Evolutionary conservation across 176 grass and related monocot genomes (phyloP).

Genomic region (Hyparrhenia diplandra): DNA sequence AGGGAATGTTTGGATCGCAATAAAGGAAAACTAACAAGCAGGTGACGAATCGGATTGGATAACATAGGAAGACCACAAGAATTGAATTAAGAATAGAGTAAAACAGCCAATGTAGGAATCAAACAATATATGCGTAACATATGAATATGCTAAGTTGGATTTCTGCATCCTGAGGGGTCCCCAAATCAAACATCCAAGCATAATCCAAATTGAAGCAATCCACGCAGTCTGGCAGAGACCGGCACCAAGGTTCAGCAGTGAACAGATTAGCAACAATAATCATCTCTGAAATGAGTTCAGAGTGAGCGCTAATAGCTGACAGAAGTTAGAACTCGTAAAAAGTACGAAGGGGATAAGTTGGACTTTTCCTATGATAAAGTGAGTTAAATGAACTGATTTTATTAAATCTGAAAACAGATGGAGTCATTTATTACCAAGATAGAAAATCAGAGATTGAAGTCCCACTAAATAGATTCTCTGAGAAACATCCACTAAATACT

Average conservation of each 20-base stretch:
- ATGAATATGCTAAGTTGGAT: background rate
- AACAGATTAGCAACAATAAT: background rate
- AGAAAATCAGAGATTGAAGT: background rate
- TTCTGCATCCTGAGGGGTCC: background rate
- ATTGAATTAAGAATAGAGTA: background rate
- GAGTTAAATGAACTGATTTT: background rate
- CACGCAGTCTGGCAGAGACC: background rate
- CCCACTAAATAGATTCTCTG: background rate
- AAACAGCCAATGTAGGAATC: background rate
- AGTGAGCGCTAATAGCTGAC: background rate
- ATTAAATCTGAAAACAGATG: background rate
- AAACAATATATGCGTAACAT: background rate
- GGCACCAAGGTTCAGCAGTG: background rate
- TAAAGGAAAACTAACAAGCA: background rate
- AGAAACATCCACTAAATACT: background rate
- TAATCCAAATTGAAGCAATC: background rate
- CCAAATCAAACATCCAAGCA: background rate
- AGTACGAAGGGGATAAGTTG: background rate
- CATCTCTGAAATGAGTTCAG: background rate
- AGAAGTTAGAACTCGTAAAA: background rate
- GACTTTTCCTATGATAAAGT: background rate
- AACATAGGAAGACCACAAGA: background rate
- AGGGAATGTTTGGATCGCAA: background rate
- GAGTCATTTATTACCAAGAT: background rate
- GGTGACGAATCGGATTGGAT: background rate